Percentiles rank a stretch among this genome's conserved stretches.
Conservation (phyloP, 805 yeast species). For the Schizosaccharomyces japonicus region DNA sequence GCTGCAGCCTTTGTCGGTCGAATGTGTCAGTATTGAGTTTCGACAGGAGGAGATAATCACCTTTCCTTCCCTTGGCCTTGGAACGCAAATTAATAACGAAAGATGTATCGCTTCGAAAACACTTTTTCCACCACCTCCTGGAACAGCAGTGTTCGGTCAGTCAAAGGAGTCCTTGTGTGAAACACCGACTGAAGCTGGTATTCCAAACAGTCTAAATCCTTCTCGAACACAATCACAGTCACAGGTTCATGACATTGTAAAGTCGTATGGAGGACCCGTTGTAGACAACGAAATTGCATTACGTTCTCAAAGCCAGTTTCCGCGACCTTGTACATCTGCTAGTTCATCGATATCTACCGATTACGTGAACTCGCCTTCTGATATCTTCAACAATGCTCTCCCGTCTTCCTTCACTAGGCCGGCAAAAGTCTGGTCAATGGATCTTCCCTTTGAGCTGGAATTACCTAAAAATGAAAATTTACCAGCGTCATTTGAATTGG, state of each 20-base stretch:
- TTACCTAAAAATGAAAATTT: neutral
- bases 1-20: neutral
- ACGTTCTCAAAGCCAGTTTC: too few relatives aligned
- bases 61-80: neutral
- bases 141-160: too few relatives aligned
- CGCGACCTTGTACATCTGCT: too few relatives aligned
- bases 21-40: neutral
- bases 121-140: neutral
- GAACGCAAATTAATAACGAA: neutral
- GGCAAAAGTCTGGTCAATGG: slow-evolving; percentile 1
- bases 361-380: too few relatives aligned
- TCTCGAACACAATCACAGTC: too few relatives aligned
- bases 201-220: too few relatives aligned
- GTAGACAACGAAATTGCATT: too few relatives aligned
- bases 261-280: too few relatives aligned
- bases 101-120: neutral
- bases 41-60: neutral
- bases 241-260: too few relatives aligned
- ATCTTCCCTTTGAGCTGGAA: neutral
- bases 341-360: too few relatives aligned
- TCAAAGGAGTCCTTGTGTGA: too few relatives aligned
- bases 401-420: neutral
- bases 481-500: neutral
- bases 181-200: too few relatives aligned
- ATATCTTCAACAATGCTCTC: neutral